Evolutionary conservation across 169 alveolate genomes (phyloP), one percentile per base, ranked within the genome.

Genomic region (Plasmodium billcollinsi): DNA sequence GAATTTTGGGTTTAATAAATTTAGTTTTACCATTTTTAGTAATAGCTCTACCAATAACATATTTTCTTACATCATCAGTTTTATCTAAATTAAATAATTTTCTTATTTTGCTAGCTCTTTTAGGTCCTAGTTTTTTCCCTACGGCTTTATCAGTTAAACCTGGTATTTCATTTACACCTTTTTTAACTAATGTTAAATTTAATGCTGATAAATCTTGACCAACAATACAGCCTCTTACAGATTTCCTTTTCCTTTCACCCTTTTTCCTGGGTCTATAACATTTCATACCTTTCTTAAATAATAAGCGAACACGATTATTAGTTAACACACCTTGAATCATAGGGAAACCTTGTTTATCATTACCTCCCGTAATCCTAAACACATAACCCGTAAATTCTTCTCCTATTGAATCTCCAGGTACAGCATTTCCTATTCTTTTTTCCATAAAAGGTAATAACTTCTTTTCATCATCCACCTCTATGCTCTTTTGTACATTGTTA

Each of bases 311-410:
- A 11, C 99, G 94, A 58, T 85, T 50, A 92, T 97, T 94, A 33
- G 95, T 92, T 59, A 99, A 92, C 88, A 99, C 99, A 62, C 99
- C 99, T 96, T 98, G 99, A 98, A 98, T 97, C 99, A 99, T 99
- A 70, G 99, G 99, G 96, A 99, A 99, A 47, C 99, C 99, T 95
- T 98, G 99, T 95, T 99, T 99, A 96, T 99, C 99, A 95, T 98
- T 98, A 69, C 99, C 99, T 78, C 99, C 99, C 18, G 97, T 89
- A 47, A 96, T 95, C 49, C 93, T 88, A 88, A 99, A 97, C 59
- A 98, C 95, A 95, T 98, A 98, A 39, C 99, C 99, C 93, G 97
- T 97, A 94, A 95, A 99, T 95, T 98, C 99, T 33, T 98, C 99
- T 11, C 99, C 99, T 65, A 99, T 95, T 70, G 97, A 93, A 93